Conservation (phyloP, 345 rosid species). For the Raphanus raphanistrum region DNA sequence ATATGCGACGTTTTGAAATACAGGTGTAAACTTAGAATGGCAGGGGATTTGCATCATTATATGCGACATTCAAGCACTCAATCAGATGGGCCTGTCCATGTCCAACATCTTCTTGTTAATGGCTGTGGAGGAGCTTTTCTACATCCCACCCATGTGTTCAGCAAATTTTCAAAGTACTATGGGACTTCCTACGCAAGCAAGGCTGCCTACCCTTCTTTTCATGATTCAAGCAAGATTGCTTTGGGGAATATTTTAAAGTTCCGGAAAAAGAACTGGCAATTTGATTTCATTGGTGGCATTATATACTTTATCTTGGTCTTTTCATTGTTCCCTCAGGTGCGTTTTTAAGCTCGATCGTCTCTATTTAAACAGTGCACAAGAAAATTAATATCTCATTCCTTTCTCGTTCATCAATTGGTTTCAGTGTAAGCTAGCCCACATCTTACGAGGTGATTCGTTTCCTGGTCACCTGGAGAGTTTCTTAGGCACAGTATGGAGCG, state of each 20-base stretch:
- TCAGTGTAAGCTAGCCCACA: constrained; percentile 91
- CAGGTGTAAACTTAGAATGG: constrained; percentile 91
- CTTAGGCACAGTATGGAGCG: constrained; percentile 74
- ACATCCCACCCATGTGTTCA: constrained; percentile 96
- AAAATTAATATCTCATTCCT: constrained; percentile 8
- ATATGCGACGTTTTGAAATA: constrained; percentile 77
- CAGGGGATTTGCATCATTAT: constrained; percentile 98
- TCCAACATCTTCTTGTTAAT: constrained; percentile 90
- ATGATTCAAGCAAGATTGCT: constrained; percentile 99
- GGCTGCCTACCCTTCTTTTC: constrained; percentile 88
- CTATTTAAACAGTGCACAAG: constrained; percentile 3
- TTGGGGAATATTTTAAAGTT: constrained; percentile 98
- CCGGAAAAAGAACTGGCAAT: constrained; percentile 98
- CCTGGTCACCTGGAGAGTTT: constrained; percentile 83
- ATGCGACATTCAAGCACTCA: constrained; percentile 90
- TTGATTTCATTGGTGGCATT: constrained; percentile 96
- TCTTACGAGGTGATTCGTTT: constrained; percentile 84
- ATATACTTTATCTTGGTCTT: constrained; percentile 87
- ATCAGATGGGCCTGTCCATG: constrained; percentile 70
- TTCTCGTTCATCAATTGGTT: constrained; percentile 24
- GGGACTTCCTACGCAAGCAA: constrained; percentile 73
- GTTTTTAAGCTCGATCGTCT: constrained; percentile 17
- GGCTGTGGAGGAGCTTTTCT: constrained; percentile 99
- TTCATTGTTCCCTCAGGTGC: constrained; percentile 93
- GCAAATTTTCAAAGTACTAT: constrained; percentile 60